These are phyloP conservation scores for Sporothrix euskadiensis DNA, from an alignment of 2,329 filamentous ascomycete species.

Conservation along the genomic window DNA sequence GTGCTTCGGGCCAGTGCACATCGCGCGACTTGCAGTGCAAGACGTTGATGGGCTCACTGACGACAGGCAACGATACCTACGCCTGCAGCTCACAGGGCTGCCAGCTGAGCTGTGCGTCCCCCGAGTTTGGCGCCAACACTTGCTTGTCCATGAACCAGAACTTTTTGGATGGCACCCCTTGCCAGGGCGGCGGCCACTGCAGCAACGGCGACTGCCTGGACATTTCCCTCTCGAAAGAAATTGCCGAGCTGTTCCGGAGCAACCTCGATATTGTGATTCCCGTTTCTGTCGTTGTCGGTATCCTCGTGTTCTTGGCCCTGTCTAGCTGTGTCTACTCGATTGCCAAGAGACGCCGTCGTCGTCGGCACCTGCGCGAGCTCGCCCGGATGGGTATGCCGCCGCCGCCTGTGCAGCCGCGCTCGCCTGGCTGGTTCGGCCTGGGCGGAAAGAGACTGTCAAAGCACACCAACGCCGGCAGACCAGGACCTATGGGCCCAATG, in stretches of 20 bases:
- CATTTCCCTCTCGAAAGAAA: conserved; percentile 66
- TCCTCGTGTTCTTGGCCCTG: conserved; percentile 68
- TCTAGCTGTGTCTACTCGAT: conserved; percentile 65
- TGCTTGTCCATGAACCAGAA: conserved; percentile 83
- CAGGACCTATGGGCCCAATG: not conserved
- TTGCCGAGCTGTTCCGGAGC: conserved; percentile 71
- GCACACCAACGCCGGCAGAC: not conserved
- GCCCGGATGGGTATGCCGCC: conserved; percentile 25
- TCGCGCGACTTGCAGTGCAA: conserved; percentile 87
- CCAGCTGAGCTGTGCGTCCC: conserved; percentile 71
- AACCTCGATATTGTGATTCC: conserved; percentile 84
- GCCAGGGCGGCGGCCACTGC: conserved; percentile 77
- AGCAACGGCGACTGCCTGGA: conserved; percentile 75
- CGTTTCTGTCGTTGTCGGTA: conserved; percentile 69
- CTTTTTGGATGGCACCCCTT: conserved; percentile 89
- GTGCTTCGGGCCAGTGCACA: conserved; percentile 92
- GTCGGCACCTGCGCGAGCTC: conserved; percentile 20
- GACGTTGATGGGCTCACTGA: conserved; percentile 74
- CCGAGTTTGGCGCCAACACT: conserved; percentile 62
- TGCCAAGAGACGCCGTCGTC: conserved; percentile 45
- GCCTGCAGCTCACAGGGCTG: conserved; percentile 76
- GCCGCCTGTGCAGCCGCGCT: not conserved
- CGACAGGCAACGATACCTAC: conserved; percentile 72
- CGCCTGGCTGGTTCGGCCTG: conserved; percentile 17
- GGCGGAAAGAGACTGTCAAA: conserved; percentile 15